Conservation (phyloP, 208 protist genomes). For the Phytomonas francai region DNA sequence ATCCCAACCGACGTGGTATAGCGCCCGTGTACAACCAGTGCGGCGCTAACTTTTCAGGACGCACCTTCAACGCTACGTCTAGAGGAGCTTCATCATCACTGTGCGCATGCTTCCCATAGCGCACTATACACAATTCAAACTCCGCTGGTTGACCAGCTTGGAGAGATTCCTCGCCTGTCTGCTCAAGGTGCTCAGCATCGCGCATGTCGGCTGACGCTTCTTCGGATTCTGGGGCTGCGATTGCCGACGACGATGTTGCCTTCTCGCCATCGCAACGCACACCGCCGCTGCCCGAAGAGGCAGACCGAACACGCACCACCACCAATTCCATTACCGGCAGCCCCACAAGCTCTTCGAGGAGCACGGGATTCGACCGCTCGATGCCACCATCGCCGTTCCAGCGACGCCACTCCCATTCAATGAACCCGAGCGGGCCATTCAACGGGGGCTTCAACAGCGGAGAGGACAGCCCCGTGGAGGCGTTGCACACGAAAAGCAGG, state of each 20-base stretch:
- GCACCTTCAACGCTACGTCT: conserved; percentile 50
- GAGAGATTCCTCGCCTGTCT: too few relatives aligned
- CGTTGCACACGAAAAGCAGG: conserved; percentile 16
- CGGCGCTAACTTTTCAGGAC: conserved; percentile 51
- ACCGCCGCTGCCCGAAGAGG: too few relatives aligned
- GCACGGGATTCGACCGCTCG: conserved; percentile 24
- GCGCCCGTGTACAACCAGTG: conserved; percentile 61
- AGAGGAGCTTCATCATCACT: conserved; percentile 9
- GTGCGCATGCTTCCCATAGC: too few relatives aligned
- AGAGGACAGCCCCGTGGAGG: conserved; percentile 10
- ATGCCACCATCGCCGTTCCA: conserved; percentile 44
- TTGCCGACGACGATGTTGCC: neutral
- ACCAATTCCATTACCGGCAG: conserved; percentile 28
- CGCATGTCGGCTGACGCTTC: too few relatives aligned
- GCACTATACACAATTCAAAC: too few relatives aligned
- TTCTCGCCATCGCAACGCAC: neutral
- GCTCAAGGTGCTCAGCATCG: too few relatives aligned
- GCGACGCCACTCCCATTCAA: conserved; percentile 44
- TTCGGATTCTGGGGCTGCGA: neutral
- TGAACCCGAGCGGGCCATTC: conserved; percentile 34
- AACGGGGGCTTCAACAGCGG: conserved; percentile 13
- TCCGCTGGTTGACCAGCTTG: too few relatives aligned
- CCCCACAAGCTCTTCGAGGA: conserved; percentile 16
- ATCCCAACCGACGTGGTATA: conserved; percentile 29
- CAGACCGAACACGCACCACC: conserved; percentile 4